Evolutionary conservation across 1,284 basidiomycete species (phyloP), one percentile per base, ranked within the genome.

Genomic region (Ceratobasidium papillatum): DNA sequence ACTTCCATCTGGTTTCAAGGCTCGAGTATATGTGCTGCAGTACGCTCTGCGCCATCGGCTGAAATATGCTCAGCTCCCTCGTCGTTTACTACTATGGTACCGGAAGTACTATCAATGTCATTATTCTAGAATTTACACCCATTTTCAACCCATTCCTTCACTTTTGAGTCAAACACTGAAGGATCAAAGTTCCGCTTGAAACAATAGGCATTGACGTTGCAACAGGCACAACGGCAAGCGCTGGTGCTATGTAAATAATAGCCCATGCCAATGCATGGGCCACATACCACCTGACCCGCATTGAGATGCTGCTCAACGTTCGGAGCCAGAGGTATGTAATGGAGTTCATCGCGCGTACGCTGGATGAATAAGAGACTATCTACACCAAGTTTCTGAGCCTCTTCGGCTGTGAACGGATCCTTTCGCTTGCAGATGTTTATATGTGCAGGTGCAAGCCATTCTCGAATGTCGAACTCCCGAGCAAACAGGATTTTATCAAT

Each of bases 401-500:
- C 75, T 1, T 68, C 72, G 1, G 56, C 36, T 11, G 75, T 69
- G 12, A 76, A 22, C 2, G 65, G 32, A 27, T 61, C 73, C 25
- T 1, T 14, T 22, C 75, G 52, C 36, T 61, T 25, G 64, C 75
- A 76, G 0, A 76, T 32, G 14, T 41, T 54, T 1, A 45, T 22
- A 41, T 69, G 65, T 3, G 75, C 62, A 19, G 72, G 75, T 7
- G 36, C 49, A 5, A 76, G 52, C 75, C 75, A 76, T 11, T 71
- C 64, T 17, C 59, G 22, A 5, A 76, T 66, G 7, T 54, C 64
- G 49, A 59, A 76, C 47, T 74, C 64, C 34, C 45, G 52, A 5
- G 75, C 75, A 17, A 74, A 68, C 9, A 63, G 22, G 54, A 76
- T 62, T 25, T 68, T 62, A 30, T 74, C 75, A 41, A 71, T 59